Percentiles rank a stretch among this genome's conserved stretches.
These are phyloP conservation scores for Gossypium gossypioides DNA, from an alignment of 441 rosid species.

Conservation along the genomic window DNA sequence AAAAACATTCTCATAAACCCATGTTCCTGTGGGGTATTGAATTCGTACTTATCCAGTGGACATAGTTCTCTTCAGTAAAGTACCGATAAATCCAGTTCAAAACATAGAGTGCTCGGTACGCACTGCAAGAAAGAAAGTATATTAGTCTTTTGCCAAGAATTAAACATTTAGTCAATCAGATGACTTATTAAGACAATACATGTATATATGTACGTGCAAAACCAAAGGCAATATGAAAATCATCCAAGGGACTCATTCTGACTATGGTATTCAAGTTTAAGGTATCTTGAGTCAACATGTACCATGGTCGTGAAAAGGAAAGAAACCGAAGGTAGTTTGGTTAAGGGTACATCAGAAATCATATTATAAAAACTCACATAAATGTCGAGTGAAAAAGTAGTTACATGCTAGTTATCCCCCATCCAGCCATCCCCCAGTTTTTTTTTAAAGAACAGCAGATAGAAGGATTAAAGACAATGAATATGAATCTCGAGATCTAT, in stretches of 20 bases:
- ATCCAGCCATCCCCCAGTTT: too few relatives aligned
- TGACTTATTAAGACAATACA: not conserved
- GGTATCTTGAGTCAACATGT: not conserved
- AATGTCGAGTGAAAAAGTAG: too few relatives aligned
- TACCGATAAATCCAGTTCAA: constrained; percentile 55
- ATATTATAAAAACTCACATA: too few relatives aligned
- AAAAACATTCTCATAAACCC: not conserved
- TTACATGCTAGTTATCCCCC: too few relatives aligned
- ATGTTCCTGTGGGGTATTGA: not conserved
- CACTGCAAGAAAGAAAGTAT: constrained; percentile 23
- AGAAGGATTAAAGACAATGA: not conserved
- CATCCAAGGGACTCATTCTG: not conserved
- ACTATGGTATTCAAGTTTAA: not conserved
- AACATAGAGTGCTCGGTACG: constrained; percentile 42
- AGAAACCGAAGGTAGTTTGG: too few relatives aligned
- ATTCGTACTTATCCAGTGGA: constrained; percentile 49
- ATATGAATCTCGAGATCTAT: not conserved
- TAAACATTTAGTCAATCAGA: not conserved
- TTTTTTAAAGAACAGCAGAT: not conserved
- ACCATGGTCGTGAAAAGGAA: not conserved
- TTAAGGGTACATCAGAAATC: too few relatives aligned
- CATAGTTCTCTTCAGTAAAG: constrained; percentile 36
- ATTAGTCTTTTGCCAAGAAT: not conserved
- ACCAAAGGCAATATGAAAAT: not conserved
- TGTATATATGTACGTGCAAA: not conserved